phyloP scores from a whole-genome alignment of 2,329 filamentous ascomycete species.

The Hymenoscyphus infarciens region DNA sequence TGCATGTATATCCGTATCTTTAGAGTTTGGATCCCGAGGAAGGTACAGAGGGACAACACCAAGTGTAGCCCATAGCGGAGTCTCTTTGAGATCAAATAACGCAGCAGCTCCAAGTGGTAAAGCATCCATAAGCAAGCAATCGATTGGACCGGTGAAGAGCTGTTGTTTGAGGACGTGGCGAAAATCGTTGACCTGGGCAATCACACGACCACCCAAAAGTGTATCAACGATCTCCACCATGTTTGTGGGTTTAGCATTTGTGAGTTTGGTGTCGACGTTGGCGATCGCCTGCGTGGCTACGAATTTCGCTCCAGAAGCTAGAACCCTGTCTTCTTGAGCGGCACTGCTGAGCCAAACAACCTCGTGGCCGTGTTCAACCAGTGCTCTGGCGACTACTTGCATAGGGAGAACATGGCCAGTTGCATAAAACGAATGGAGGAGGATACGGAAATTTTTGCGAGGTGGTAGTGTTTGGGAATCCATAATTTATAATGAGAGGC shows the following conservation, averaged over 20 bases:
- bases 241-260: background rate
- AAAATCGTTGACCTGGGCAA: background rate
- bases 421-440: background rate
- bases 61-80: background rate
- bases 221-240: slow-evolving; percentile 2
- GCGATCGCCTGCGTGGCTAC: slow-evolving; percentile 3
- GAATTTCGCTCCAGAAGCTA: background rate
- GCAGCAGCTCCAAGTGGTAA: background rate
- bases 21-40: background rate
- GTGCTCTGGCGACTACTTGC: background rate
- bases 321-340: background rate
- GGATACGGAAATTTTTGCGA: background rate
- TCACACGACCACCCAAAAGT: background rate
- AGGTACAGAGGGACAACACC: background rate
- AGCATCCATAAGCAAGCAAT: slow-evolving; percentile 1
- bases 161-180: background rate
- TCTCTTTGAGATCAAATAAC: background rate
- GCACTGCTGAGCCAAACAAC: slow-evolving; percentile 1
- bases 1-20: background rate
- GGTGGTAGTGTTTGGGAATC: background rate
- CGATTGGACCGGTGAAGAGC: background rate
- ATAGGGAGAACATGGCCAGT: slow-evolving; percentile 1
- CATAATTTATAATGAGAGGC: background rate
- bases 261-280: background rate
- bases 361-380: background rate